Evolutionary conservation across 768 basidiomycete genomes (phyloP).

Genomic region (Kwoniella europaea): DNA sequence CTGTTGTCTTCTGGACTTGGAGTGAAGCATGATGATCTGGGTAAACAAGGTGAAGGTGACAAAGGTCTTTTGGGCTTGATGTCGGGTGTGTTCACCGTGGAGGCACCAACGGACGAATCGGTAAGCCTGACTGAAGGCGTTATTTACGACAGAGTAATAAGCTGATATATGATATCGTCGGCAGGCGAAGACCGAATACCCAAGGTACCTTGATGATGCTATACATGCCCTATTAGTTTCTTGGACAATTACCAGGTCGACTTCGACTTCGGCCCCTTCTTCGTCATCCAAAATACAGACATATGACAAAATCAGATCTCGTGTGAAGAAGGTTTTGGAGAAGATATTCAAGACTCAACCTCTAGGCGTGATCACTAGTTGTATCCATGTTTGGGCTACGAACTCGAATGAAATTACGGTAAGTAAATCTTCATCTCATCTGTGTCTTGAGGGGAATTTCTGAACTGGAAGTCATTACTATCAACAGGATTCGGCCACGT

Average conservation of each 20-base stretch:
- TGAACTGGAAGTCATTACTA: too few relatives aligned
- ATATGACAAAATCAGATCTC: slow-evolving; percentile 68
- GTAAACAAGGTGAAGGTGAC: slow-evolving; percentile 56
- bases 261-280: slow-evolving; percentile 32
- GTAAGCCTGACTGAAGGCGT: slow-evolving; percentile 61
- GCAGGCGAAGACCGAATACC: slow-evolving; percentile 68
- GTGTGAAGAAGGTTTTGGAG: slow-evolving; percentile 80
- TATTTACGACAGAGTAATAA: too few relatives aligned
- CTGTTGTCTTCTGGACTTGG: slow-evolving; percentile 56
- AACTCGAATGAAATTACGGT: slow-evolving; percentile 59
- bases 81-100: slow-evolving; percentile 80
- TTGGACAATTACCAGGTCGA: slow-evolving; percentile 63
- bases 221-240: slow-evolving; percentile 76
- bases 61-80: slow-evolving; percentile 82
- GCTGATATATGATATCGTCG: too few relatives aligned
- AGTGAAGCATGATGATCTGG: slow-evolving; percentile 45
- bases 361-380: slow-evolving; percentile 78
- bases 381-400: slow-evolving; percentile 78
- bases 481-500: slow-evolving; percentile 56
- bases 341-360: slow-evolving; percentile 81
- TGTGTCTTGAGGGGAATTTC: neutral
- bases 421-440: neutral
- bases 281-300: slow-evolving; percentile 60
- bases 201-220: slow-evolving; percentile 74
- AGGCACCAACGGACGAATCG: slow-evolving; percentile 20